Base-by-base conservation (phyloP, 306 rosid species). In the Fagus sylvatica region DNA sequence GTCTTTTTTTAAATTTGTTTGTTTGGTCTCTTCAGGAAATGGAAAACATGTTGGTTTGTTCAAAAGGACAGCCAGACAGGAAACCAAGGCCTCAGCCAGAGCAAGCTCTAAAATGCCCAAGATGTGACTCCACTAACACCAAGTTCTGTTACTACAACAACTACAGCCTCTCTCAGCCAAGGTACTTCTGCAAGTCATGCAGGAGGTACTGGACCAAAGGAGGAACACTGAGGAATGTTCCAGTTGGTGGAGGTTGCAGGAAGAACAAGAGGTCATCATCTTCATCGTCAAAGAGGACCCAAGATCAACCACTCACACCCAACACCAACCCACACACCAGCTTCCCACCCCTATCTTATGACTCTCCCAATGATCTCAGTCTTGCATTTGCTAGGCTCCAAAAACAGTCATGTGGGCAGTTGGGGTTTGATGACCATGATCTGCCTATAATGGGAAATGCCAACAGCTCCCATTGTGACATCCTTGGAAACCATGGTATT, bases 171-270 rank as follows among this genome's bases (percentile, higher is more conserved):
- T 64, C 98, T 1, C 99, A 95, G 79, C 99, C 99, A 6, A 90
- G 99, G 77, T 95, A 93, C 75, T 93, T 95, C 85, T 95, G 99
- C 91, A 95, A 95, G 72, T 88, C 99, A 0, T 95, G 99, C 77
- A 86, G 99, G 54, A 91, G 99, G 81, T 95, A 95, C 78, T 95
- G 99, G 99, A 95, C 98, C 3, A 93, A 93, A 89, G 99, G 99
- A 28, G 99, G 99, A 4, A 95, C 99, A 1, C 72, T 95, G 62
- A 90, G 99, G 75, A 95, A 95, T 83, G 96, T 95, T 84, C 99
- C 99, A 12, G 98, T 95, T 61, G 99, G 99, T 66, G 99, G 99
- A 65, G 98, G 97, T 3, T 95, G 98, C 87, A 84, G 99, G 85
- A 95, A 93, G 88, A 95, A 95, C 91, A 93, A 87, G 66, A 88